These are phyloP conservation scores for Tausonia pullulans DNA, from an alignment of 1,284 basidiomycete genomes.

Conservation along the genomic window DNA sequence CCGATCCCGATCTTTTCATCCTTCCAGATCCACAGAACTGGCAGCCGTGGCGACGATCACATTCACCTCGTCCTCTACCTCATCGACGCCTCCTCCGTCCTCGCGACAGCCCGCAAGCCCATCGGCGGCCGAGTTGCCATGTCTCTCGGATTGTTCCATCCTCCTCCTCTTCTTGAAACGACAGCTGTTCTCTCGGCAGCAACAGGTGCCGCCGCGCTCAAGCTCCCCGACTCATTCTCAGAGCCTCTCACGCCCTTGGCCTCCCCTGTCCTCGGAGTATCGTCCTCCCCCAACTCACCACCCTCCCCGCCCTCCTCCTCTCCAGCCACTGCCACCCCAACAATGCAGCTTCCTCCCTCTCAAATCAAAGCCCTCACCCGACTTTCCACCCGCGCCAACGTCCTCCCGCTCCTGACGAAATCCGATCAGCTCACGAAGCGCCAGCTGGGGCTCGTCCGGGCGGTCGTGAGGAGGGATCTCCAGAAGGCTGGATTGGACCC, in stretches of 20 bases:
- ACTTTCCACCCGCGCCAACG: slow-evolving; percentile 25
- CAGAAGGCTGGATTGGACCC: neutral
- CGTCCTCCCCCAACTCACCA: neutral
- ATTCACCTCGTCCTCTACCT: slow-evolving; percentile 23
- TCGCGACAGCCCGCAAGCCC: slow-evolving; percentile 8
- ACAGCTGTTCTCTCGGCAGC: too few relatives aligned
- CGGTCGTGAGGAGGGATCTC: neutral
- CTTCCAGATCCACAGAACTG: neutral
- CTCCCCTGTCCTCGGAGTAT: neutral
- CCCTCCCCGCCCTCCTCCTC: neutral
- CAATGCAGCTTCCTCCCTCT: slow-evolving; percentile 7
- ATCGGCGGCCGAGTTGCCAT: too few relatives aligned
- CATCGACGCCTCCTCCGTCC: slow-evolving; percentile 27
- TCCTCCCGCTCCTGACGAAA: slow-evolving; percentile 29
- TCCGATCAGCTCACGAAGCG: slow-evolving; percentile 25
- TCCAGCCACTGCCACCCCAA: neutral
- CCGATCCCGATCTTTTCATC: neutral
- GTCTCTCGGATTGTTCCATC: too few relatives aligned
- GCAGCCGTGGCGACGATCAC: neutral
- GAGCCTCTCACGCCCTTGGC: neutral
- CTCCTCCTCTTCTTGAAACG: neutral
- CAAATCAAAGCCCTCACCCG: slow-evolving; percentile 24
- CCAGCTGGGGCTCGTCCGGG: neutral
- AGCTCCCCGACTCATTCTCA: too few relatives aligned
- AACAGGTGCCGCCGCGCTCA: too few relatives aligned